Conservation (phyloP, 2,329 filamentous ascomycete genomes). For the Diaporthe caulivora region DNA sequence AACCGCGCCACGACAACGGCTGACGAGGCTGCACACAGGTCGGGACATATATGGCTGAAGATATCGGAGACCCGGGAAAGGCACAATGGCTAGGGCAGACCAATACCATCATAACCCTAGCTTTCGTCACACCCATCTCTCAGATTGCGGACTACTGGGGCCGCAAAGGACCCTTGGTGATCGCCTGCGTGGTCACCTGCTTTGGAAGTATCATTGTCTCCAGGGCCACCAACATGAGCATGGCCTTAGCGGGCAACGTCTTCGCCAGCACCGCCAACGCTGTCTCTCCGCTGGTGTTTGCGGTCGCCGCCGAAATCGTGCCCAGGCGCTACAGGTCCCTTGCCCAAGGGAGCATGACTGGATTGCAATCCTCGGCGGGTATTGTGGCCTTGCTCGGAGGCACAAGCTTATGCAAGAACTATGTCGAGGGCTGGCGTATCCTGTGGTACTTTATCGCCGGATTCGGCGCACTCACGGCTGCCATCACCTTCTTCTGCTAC, state of each 20-base stretch:
- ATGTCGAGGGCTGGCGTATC: neutral
- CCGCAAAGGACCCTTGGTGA: neutral
- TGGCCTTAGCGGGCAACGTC: neutral
- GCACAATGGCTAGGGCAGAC: conserved; percentile 4
- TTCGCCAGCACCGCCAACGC: conserved; percentile 11
- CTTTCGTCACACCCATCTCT: neutral
- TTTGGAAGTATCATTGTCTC: neutral
- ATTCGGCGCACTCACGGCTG: neutral
- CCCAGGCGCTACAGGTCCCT: neutral
- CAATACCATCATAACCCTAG: neutral
- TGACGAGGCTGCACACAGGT: neutral
- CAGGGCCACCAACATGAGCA: neutral
- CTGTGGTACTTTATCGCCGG: conserved; percentile 8
- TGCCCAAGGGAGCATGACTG: neutral
- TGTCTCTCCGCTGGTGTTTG: neutral
- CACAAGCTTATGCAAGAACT: neutral
- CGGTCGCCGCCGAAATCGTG: conserved; percentile 1
- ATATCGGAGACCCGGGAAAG: neutral
- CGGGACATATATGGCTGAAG: neutral
- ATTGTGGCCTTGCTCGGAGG: neutral
- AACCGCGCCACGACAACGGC: neutral
- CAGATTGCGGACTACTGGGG: conserved; percentile 14
- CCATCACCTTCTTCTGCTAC: neutral
- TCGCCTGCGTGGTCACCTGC: neutral
- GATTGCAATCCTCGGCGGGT: neutral